phyloP scores from a whole-genome alignment of 495 filamentous ascomycete genomes.

The Pyrenopolyporus hunteri region DNA sequence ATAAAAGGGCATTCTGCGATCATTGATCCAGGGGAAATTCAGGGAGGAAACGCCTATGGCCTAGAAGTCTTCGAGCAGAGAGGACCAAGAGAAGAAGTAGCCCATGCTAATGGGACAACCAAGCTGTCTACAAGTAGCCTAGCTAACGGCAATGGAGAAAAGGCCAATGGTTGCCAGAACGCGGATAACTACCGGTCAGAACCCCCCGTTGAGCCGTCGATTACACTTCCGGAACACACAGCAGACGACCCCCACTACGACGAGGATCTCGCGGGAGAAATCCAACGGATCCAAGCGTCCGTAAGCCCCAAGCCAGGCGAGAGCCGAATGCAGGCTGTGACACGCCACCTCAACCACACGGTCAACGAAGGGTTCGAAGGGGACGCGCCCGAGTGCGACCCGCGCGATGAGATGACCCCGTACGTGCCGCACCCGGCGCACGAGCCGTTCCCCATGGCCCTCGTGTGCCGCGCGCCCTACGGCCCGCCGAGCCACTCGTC shows the following conservation, averaged over 20 bases:
- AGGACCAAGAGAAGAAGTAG: not conserved
- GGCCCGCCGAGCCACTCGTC: constrained; percentile 65
- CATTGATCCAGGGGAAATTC: constrained; percentile 37
- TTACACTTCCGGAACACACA: constrained; percentile 58
- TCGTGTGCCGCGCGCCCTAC: constrained; percentile 71
- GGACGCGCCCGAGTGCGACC: constrained; percentile 58
- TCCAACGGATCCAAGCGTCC: constrained; percentile 62
- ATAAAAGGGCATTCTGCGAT: constrained; percentile 38
- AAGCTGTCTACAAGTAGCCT: too few species aligned
- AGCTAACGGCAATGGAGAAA: too few species aligned
- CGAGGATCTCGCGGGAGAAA: constrained; percentile 60
- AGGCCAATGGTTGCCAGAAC: too few species aligned
- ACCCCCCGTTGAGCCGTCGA: not conserved
- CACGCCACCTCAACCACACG: constrained; percentile 68
- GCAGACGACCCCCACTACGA: constrained; percentile 69
- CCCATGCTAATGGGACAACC: not conserved
- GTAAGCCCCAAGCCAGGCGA: constrained; percentile 57
- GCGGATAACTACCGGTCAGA: not conserved
- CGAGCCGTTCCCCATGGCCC: constrained; percentile 69
- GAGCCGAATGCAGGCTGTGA: constrained; percentile 60
- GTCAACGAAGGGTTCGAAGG: constrained; percentile 58
- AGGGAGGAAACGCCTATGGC: constrained; percentile 21
- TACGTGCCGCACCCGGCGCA: constrained; percentile 61
- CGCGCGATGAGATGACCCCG: constrained; percentile 64
- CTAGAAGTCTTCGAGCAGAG: constrained; percentile 10